These are phyloP conservation scores for Candida labiduridarum DNA, from an alignment of 1,139 yeast species.

Conservation along the genomic window DNA sequence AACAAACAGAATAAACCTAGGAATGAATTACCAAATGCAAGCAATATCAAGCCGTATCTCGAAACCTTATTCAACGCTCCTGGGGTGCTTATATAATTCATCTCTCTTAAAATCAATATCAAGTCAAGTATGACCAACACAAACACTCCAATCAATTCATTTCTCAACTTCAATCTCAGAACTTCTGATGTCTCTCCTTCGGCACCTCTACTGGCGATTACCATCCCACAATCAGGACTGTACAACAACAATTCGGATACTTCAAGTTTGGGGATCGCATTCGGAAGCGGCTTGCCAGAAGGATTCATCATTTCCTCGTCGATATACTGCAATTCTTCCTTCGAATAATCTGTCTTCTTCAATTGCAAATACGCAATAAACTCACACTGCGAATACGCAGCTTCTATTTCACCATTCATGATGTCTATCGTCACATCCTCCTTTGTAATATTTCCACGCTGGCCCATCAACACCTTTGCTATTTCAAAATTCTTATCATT, in stretches of 20 bases:
- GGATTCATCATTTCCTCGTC: conserved; percentile 77
- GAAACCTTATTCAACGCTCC: conserved; percentile 59
- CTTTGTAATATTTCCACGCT: conserved; percentile 44
- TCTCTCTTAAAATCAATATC: conserved; percentile 53
- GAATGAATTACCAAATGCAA: conserved; percentile 77
- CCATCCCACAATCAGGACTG: conserved; percentile 87
- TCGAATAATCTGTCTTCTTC: conserved; percentile 56
- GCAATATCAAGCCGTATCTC: conserved; percentile 47
- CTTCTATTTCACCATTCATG: conserved; percentile 38
- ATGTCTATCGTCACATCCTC: conserved; percentile 38
- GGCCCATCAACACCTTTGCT: conserved; percentile 39
- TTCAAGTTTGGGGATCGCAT: conserved; percentile 54
- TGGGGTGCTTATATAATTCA: conserved; percentile 73
- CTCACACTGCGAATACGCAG: conserved; percentile 64
- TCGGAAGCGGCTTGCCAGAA: conserved; percentile 69
- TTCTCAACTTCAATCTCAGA: conserved; percentile 42
- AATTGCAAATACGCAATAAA: conserved; percentile 68
- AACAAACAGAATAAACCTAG: conserved; percentile 64
- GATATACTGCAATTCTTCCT: conserved; percentile 55
- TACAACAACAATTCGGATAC: conserved; percentile 62
- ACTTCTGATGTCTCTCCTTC: conserved; percentile 63
- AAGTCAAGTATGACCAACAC: conserved; percentile 41
- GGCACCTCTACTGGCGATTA: conserved; percentile 36
- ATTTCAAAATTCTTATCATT: conserved; percentile 44
- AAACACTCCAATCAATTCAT: conserved; percentile 51